These are phyloP conservation scores for Vanrija pseudolonga DNA, from an alignment of 1,284 basidiomycete species.

Conservation along the genomic window DNA sequence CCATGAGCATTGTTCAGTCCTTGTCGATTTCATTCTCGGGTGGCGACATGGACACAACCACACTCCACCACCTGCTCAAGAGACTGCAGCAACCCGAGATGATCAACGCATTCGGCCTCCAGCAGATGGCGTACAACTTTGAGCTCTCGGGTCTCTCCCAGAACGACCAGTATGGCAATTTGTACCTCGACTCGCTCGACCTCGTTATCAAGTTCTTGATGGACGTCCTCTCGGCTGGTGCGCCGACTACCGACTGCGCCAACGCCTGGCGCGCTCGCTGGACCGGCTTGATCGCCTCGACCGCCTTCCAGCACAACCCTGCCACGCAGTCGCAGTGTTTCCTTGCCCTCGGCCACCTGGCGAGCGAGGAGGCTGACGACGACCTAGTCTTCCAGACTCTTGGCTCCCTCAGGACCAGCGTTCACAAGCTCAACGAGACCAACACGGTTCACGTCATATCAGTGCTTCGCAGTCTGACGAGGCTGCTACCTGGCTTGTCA, in stretches of 20 bases:
- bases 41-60: conserved; percentile 36
- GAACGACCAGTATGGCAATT: conserved; percentile 57
- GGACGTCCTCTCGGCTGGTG: conserved; percentile 62
- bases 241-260: conserved; percentile 63
- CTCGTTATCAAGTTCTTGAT: conserved; percentile 63
- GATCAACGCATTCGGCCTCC: conserved; percentile 70
- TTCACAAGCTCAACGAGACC: conserved; percentile 38
- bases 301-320: conserved; percentile 87
- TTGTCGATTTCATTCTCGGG: conserved; percentile 45
- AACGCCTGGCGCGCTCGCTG: conserved; percentile 91
- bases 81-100: conserved; percentile 59
- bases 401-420: conserved; percentile 54
- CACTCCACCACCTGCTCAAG: conserved; percentile 56
- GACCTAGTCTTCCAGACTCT: conserved; percentile 48
- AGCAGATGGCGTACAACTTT: conserved; percentile 23
- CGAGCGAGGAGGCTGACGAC: conserved; percentile 65
- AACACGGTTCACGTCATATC: conserved; percentile 61
- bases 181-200: conserved; percentile 64
- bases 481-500: conserved; percentile 66
- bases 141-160: conserved; percentile 19
- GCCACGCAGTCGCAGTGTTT: conserved; percentile 87
- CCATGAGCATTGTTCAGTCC: conserved; percentile 75
- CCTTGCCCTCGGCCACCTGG: conserved; percentile 73
- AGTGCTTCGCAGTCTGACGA: conserved; percentile 79
- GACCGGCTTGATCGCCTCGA: conserved; percentile 88